A percentile compares a stretch with the other conserved stretches of the same genome.
These are phyloP conservation scores for Cadophora gregata DNA, from an alignment of 2,329 filamentous ascomycete species.

Conservation along the genomic window DNA sequence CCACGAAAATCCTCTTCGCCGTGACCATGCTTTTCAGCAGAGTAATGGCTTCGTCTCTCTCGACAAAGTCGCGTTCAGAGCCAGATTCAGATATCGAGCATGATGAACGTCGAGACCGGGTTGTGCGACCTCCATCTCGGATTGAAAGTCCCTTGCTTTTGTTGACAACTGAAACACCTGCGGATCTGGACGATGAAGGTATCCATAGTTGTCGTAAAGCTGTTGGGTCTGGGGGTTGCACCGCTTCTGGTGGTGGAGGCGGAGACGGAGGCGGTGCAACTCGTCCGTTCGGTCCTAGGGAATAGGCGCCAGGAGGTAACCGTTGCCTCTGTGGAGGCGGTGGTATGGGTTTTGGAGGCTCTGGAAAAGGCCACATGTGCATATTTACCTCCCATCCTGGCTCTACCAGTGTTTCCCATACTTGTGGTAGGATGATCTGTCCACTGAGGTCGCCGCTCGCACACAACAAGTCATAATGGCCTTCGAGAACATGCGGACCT, in stretches of 20 bases:
- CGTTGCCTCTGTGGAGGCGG: background rate
- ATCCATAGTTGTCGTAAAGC: no score
- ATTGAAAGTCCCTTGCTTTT: no score
- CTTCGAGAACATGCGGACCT: slow-evolving; percentile 12
- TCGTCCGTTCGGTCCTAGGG: background rate
- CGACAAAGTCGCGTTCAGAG: background rate
- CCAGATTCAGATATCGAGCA: background rate
- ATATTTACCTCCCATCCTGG: slow-evolving; percentile 76
- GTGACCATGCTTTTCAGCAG: background rate
- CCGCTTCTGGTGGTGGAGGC: background rate
- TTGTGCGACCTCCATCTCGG: background rate
- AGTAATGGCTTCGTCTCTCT: background rate
- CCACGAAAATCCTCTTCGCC: background rate
- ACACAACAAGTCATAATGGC: slow-evolving; percentile 20
- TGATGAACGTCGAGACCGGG: background rate
- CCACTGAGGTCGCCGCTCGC: slow-evolving; percentile 66
- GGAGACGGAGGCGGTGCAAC: background rate
- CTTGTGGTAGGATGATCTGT: slow-evolving; percentile 80
- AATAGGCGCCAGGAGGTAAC: background rate
- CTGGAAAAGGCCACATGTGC: slow-evolving; percentile 69
- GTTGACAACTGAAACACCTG: no score
- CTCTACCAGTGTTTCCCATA: slow-evolving; percentile 83
- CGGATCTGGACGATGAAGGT: no score
- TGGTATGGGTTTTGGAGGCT: slow-evolving; percentile 38
- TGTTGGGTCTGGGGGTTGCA: no score